Evolutionary conservation across 2,329 filamentous ascomycete genomes (phyloP).

Genomic region (Fusarium heterosporum): DNA sequence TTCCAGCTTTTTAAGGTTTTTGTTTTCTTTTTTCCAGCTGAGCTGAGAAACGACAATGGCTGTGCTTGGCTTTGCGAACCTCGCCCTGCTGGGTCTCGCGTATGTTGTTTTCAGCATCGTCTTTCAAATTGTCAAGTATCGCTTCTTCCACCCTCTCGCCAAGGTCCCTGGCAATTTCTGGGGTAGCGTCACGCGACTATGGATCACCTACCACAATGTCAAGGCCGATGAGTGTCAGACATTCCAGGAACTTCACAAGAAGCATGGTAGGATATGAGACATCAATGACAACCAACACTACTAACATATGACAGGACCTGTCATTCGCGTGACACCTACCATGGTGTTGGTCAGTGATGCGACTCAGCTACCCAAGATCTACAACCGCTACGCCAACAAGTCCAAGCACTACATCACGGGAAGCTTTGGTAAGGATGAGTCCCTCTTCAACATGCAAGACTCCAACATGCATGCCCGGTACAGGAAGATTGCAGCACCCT

Average conservation of each 20-base stretch:
- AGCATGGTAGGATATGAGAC: conserved; percentile 17
- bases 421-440: conserved; percentile 66
- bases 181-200: conserved; percentile 33
- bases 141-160: conserved; percentile 34
- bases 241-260: conserved; percentile 32
- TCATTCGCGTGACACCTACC: conserved; percentile 42
- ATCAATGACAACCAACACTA: fast-evolving
- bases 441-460: conserved; percentile 68
- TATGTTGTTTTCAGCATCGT: conserved; percentile 11
- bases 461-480: conserved; percentile 62
- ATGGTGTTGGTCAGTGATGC: conserved; percentile 52
- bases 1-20: neutral
- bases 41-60: conserved; percentile 11
- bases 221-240: conserved; percentile 30
- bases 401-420: conserved; percentile 69
- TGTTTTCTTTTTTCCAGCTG: neutral
- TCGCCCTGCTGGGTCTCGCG: conserved; percentile 18
- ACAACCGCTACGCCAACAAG: conserved; percentile 67
- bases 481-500: conserved; percentile 65
- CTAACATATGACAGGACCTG: conserved; percentile 25
- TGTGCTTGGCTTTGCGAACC: conserved; percentile 13
- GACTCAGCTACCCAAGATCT: conserved; percentile 66
- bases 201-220: conserved; percentile 43
- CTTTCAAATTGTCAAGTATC: conserved; percentile 33
- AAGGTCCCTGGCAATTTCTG: conserved; percentile 39